A percentile compares a stretch with the other conserved stretches of the same genome.
Evolutionary conservation across 768 basidiomycete genomes (phyloP).

Genomic region (Hygrocybe coccinea): DNA sequence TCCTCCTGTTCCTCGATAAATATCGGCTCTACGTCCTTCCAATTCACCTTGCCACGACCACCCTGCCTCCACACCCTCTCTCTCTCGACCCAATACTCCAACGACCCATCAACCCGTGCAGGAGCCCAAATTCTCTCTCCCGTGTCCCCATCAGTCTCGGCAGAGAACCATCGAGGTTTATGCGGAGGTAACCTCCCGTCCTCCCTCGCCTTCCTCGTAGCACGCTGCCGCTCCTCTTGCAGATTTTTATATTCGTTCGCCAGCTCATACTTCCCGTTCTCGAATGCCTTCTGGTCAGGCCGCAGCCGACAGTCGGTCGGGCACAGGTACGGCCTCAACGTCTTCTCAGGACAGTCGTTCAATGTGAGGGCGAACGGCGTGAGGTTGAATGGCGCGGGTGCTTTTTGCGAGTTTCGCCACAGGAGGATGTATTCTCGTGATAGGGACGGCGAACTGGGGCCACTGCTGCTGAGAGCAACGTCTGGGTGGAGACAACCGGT

Average conservation of each 20-base stretch:
- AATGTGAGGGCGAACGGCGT: slow-evolving; percentile 91
- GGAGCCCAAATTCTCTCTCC: slow-evolving; percentile 88
- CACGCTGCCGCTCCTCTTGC: slow-evolving; percentile 82
- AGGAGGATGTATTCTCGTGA: slow-evolving; percentile 75
- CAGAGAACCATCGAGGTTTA: slow-evolving; percentile 80
- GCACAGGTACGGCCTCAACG: slow-evolving; percentile 65
- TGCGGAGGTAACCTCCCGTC: slow-evolving; percentile 68
- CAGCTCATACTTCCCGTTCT: slow-evolving; percentile 77
- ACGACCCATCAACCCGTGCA: slow-evolving; percentile 38
- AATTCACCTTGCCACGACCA: slow-evolving; percentile 33
- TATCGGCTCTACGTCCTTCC: slow-evolving; percentile 74
- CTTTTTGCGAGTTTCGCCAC: slow-evolving; percentile 90
- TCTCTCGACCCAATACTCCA: slow-evolving; percentile 85
- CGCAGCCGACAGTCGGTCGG: slow-evolving; percentile 91
- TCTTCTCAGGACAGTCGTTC: slow-evolving; percentile 76
- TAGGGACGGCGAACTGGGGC: slow-evolving; percentile 38
- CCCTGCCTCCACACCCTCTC: slow-evolving; percentile 52
- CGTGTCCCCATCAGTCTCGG: slow-evolving; percentile 81
- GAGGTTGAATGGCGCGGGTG: slow-evolving; percentile 82
- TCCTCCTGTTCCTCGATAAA: slow-evolving; percentile 63
- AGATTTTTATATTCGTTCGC: slow-evolving; percentile 74
- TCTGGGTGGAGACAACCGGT: slow-evolving; percentile 68
- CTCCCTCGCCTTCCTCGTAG: slow-evolving; percentile 69
- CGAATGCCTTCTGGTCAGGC: slow-evolving; percentile 93
- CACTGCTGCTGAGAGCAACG: slow-evolving; percentile 45